Base-by-base conservation (phyloP, 352 stramenopile genomes). In the Stramenopiles sp. region DNA sequence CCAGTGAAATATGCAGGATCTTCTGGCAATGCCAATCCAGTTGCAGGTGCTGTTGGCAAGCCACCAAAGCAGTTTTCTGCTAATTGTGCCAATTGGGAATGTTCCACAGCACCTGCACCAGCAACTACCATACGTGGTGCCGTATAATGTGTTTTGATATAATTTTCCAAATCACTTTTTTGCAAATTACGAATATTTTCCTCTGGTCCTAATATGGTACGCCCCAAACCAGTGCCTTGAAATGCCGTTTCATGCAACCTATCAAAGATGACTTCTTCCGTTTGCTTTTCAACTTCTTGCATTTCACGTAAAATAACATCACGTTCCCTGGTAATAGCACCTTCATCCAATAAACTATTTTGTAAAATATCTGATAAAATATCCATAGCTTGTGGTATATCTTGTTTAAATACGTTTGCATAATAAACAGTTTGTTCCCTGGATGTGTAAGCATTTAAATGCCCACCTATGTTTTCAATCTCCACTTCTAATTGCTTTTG, bases 351-450 rank as follows among this genome's bases (percentile, higher is more conserved):
- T n/a, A n/a, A n/a, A n/a, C n/a, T n/a, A 87, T 98, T 94, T 81
- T 98, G 90, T 78, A 99, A 84, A 81, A 99, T 99, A 87, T 99
- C 97, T 80, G 89, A 92, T 63, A 99, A 88, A 84, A 99, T 98
- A 83, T 99, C 97, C 80, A 99, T 92, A 73, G 95, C 96, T 65
- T 89, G 86, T 6, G 88, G 90, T 65, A 99, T 93, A 84, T 99
- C 95, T 82, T 98, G 94, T 87, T 98, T 98, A 86, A 99, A 99
- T 69, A 69, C 95, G 86, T 98, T 98, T 80, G 95, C 95, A 88
- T 98, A 99, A 88, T 99, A 99, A 32, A 99, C 96, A n/a, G 97
- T 99, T 87, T 99, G 96, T 85, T 99, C 97, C 78, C 95, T 90
- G 82, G 88, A 97, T 78, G 97, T 99, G 87, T 99, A 99, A 1